These are phyloP conservation scores for Torulaspora microellipsoides DNA, from an alignment of 805 yeast genomes.

Conservation along the genomic window DNA sequence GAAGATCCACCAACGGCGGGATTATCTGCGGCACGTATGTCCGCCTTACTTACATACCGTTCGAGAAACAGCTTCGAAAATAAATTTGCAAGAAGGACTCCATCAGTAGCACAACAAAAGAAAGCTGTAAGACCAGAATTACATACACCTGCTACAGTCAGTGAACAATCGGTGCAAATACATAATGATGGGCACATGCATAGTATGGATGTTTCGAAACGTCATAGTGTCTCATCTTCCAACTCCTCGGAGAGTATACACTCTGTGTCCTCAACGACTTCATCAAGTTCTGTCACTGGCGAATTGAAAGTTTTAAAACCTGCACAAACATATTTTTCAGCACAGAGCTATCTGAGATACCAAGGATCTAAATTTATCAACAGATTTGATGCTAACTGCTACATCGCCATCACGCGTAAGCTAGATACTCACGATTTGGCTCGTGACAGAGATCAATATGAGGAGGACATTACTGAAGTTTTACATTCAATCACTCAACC, in stretches of 20 bases:
- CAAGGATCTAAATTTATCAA: constrained; percentile 88
- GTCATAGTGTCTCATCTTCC: constrained; percentile 16
- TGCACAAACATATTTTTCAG: constrained; percentile 71
- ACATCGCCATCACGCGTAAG: constrained; percentile 88
- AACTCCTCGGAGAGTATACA: constrained; percentile 23
- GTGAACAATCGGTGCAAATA: constrained; percentile 73
- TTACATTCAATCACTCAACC: constrained; percentile 64
- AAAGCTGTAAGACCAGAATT: constrained; percentile 21
- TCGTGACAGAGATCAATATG: constrained; percentile 56
- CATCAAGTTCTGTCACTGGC: constrained; percentile 21
- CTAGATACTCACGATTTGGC: constrained; percentile 93
- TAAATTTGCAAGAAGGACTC: constrained; percentile 81
- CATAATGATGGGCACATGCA: constrained; percentile 78
- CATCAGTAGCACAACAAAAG: constrained; percentile 39
- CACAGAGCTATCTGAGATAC: constrained; percentile 90
- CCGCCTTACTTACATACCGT: constrained; percentile 88
- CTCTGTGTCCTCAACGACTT: constrained; percentile 31
- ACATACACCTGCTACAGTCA: constrained; percentile 41
- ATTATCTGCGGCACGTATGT: constrained; percentile 94
- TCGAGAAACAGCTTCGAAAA: constrained; percentile 88
- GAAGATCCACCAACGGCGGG: constrained; percentile 84
- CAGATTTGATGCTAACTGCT: constrained; percentile 95
- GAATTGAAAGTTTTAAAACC: constrained; percentile 28
- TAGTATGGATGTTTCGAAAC: constrained; percentile 10
- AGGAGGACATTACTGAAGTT: constrained; percentile 41